Evolutionary conservation across 805 yeast species (phyloP), one percentile per base, ranked within the genome.

Genomic region (Maudiozyma serrabonitensis): DNA sequence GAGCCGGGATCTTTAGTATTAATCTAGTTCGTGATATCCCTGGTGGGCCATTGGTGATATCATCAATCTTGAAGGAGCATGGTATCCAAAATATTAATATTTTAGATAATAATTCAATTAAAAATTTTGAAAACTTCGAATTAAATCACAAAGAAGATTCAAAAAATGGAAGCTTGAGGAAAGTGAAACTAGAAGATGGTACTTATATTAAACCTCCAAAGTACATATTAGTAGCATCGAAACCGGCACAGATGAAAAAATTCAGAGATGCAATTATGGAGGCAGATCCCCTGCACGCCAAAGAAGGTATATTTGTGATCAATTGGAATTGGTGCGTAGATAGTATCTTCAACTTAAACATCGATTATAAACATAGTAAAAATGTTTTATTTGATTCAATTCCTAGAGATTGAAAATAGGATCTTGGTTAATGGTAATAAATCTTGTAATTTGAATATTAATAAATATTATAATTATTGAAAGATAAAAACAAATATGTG

Each of bases 221-320:
- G 38, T 47, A 42, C 77, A 88, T 13, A 87, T 96, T 0, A 95
- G 15, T 65, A 3, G 63, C 57, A 1, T 56, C 57, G 16, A 60
- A 59, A 38, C 56, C 66, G 13, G 51, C 63, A 2, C 62, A 60
- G 46, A 61, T 62, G 6, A 59, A 58, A 47, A 54, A 55, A 35
- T 58, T 63, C 45, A 56, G 55, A 43, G 58, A 59, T 35, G 13
- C 50, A 15, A 35, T 42, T 26, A 16, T 32, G 12, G 48, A n/a
- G 28, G 26, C 41, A 15, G 44, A 41, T 13, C 18, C 18, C 11
- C 35, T 42, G 19, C 11, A 47, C 16, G 16, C 41, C 6, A 46
- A 45, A 21, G 49, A 50, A 12, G 41, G 52, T 3, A 54, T 57
- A 1, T 38, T 62, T 38, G 58, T 63, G 8, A 63, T 66, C 2